Evolutionary conservation across 345 rosid species (phyloP).

Genomic region (Trapa incisa): DNA sequence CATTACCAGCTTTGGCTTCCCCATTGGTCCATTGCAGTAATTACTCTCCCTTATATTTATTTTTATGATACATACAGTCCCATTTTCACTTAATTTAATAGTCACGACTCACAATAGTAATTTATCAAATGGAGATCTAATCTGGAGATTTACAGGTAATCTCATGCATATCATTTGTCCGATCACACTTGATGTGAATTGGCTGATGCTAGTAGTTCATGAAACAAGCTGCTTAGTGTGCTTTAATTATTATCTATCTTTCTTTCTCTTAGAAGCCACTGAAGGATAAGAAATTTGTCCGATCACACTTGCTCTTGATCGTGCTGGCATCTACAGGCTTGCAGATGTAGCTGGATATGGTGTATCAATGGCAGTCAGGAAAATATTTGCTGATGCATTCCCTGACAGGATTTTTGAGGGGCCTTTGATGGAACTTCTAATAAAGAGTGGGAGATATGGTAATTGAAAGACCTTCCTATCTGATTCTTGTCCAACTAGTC

Average conservation of each 20-base stretch:
- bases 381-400: conserved; percentile 49
- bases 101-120: background rate
- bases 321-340: conserved; percentile 42
- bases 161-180: background rate
- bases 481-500: background rate
- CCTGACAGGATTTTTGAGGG: conserved; percentile 48
- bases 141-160: background rate
- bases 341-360: conserved; percentile 87
- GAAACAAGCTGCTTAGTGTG: background rate
- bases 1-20: conserved; percentile 74
- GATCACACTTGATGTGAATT: too few relatives aligned
- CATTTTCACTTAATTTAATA: background rate
- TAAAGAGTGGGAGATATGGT: conserved; percentile 81
- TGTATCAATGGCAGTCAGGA: conserved; percentile 50
- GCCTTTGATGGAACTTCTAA: conserved; percentile 57
- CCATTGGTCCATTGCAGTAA: conserved; percentile 95
- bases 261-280: background rate
- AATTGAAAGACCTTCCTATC: conserved; percentile 7
- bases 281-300: background rate
- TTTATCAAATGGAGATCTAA: background rate
- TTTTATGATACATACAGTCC: background rate
- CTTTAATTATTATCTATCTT: background rate
- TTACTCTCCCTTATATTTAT: conserved; percentile 17
- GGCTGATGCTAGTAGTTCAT: background rate
- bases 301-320: conserved; percentile 8